Evolutionary conservation across 306 rosid genomes (phyloP), one percentile per base, ranked within the genome.

Genomic region (Fagus crenata): DNA sequence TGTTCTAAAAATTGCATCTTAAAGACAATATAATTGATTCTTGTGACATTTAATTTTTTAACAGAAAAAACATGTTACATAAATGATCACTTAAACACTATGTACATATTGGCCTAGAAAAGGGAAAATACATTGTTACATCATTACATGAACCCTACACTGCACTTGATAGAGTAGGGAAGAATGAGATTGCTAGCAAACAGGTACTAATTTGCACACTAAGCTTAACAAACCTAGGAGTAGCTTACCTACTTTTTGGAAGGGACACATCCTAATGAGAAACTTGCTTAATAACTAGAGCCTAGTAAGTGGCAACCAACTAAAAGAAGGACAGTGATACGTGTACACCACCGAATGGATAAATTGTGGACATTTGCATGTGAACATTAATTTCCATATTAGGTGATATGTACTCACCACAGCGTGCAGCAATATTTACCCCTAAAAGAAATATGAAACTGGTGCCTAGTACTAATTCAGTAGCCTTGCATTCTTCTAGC

Each of bases 401-500:
- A 22, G 0, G 28, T 22, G 28, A 22, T 22, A 22, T 22, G 28
- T 22, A 22, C 28, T 0, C 28, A 22, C 28, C 28, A 22, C 28
- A 22, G 28, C 0, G 28, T 22, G 28, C 28, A 22, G 28, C 28
- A 22, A 22, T 22, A 22, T 22, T 22, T 22, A 22, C 28, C 28
- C 28, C 28, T 22, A 22, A 22, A 22, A 22, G 28, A 22, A 22
- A 22, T 22, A 22, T 22, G 28, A 22, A 22, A 22, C 28, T 22
- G 28, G 28, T 22, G 22, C 37, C 75, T 77, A 72, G 42, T 53
- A 74, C 46, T 60, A 37, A 65, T 73, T 74, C 67, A 69, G 4
- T 17, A 77, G 72, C 37, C 72, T 61, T 28, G 84, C 80, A 77
- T 80, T 75, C 69, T 86, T 80, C 22, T 88, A 2, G 87, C 82